A percentile compares a stretch with the other conserved stretches of the same genome.
Evolutionary conservation across 1,139 yeast genomes (phyloP).

Genomic region (Pneumocystis murina): DNA sequence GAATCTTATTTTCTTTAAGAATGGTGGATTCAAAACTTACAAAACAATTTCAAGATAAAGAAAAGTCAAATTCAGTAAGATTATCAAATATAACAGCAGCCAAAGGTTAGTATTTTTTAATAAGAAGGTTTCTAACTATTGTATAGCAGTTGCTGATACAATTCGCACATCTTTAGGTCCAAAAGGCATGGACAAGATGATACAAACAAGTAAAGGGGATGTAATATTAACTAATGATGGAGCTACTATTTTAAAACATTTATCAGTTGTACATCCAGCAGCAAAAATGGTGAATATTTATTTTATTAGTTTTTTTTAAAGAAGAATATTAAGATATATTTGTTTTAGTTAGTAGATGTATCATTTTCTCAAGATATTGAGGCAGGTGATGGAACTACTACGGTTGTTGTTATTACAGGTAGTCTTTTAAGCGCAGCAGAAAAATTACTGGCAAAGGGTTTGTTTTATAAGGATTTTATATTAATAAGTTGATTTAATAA

Average conservation of each 20-base stretch:
- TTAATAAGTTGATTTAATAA: neutral
- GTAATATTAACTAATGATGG: conserved; percentile 96
- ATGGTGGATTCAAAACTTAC: conserved; percentile 24
- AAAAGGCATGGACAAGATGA: conserved; percentile 99
- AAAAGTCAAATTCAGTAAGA: conserved; percentile 95
- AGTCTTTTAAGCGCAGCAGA: conserved; percentile 92
- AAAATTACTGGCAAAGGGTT: conserved; percentile 49
- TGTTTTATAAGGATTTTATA: neutral
- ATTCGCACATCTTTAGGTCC: conserved; percentile 96
- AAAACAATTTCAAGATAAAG: conserved; percentile 62
- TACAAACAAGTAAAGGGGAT: conserved; percentile 81
- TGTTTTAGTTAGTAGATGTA: conserved; percentile 55
- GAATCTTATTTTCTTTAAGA: neutral
- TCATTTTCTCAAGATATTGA: conserved; percentile 96
- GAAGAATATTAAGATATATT: neutral
- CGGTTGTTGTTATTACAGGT: conserved; percentile 91
- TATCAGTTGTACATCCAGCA: conserved; percentile 97
- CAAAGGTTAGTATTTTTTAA: conserved; percentile 25
- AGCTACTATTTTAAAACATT: conserved; percentile 86
- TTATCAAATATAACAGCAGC: conserved; percentile 88
- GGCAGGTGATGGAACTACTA: conserved; percentile 98
- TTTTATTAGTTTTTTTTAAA: neutral
- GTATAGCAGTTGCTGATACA: conserved; percentile 83
- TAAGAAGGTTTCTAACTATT: neutral
- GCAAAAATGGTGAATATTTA: conserved; percentile 52